These are phyloP conservation scores for Cordia subcordata DNA, from an alignment of 257 asterid species.

Conservation along the genomic window DNA sequence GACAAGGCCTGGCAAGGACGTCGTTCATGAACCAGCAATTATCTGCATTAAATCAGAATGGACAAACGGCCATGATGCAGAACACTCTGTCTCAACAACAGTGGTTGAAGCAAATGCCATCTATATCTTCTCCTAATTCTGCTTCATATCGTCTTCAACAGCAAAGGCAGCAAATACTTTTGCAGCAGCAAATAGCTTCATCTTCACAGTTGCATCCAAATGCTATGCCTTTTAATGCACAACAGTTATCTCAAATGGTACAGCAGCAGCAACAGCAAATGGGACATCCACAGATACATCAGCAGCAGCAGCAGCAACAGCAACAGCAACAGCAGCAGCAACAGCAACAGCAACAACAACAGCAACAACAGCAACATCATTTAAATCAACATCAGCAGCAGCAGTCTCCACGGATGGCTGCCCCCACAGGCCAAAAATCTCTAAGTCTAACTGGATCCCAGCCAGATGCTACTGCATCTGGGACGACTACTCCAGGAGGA, in stretches of 20 bases:
- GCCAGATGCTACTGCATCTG: slow-evolving; percentile 89
- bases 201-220: slow-evolving; percentile 57
- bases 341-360: slow-evolving; percentile 34
- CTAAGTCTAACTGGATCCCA: slow-evolving; percentile 88
- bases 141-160: slow-evolving; percentile 64
- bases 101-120: slow-evolving; percentile 81
- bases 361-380: slow-evolving; percentile 35
- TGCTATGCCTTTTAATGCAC: slow-evolving; percentile 53
- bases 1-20: slow-evolving; percentile 61
- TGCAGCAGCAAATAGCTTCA: slow-evolving; percentile 62
- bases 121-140: slow-evolving; percentile 66
- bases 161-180: slow-evolving; percentile 41
- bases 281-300: slow-evolving; percentile 54
- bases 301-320: slow-evolving; percentile 35
- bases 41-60: slow-evolving; percentile 78
- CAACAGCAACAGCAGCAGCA: slow-evolving; percentile 33
- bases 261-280: slow-evolving; percentile 69
- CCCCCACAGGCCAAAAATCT: slow-evolving; percentile 69
- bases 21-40: slow-evolving; percentile 64
- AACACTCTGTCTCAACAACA: slow-evolving; percentile 67
- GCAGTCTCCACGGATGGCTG: slow-evolving; percentile 64
- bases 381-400: slow-evolving; percentile 50
- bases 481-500: slow-evolving; percentile 84
- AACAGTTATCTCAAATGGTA: slow-evolving; percentile 70
- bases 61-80: slow-evolving; percentile 65